Percentiles rank a stretch among this genome's conserved stretches.
phyloP scores from a whole-genome alignment of 2,329 filamentous ascomycete species.

The Alternaria sp. region DNA sequence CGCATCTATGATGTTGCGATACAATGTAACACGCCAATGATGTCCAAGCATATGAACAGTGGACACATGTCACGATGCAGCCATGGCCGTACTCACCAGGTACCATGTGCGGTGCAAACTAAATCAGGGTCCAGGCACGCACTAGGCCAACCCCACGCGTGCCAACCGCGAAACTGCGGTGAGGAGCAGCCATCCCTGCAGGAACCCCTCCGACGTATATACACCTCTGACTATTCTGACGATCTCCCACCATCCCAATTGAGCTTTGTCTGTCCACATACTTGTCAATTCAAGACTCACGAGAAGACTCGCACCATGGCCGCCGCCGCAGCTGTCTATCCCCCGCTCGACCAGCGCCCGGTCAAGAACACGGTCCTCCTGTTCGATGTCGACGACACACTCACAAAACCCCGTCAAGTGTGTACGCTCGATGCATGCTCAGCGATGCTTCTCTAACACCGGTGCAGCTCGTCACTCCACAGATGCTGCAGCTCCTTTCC shows the following conservation, averaged over 20 bases:
- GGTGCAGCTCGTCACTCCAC: constrained; percentile 69
- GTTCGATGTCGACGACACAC: constrained; percentile 95
- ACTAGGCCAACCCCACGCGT: constrained; percentile 28
- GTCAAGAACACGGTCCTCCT: constrained; percentile 92
- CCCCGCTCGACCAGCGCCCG: constrained; percentile 80
- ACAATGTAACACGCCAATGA: background rate
- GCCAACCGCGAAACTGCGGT: constrained; percentile 22
- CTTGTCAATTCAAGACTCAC: background rate
- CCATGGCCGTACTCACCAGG: background rate
- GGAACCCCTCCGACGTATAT: constrained; percentile 26
- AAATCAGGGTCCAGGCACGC: constrained; percentile 12
- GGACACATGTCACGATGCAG: background rate
- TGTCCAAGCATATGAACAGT: background rate
- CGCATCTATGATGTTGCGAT: background rate
- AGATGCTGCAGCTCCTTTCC: constrained; percentile 83
- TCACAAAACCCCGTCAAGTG: constrained; percentile 81
- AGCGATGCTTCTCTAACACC: constrained; percentile 15
- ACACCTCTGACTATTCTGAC: background rate
- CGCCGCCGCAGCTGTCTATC: constrained; percentile 60
- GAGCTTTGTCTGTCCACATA: background rate
- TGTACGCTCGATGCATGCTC: background rate
- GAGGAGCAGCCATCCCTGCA: constrained; percentile 28
- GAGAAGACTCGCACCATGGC: constrained; percentile 40
- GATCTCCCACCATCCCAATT: background rate
- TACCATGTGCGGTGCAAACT: background rate